Evolutionary conservation across 2,329 filamentous ascomycete species (phyloP).

Genomic region (Lasiodiplodia citricola): DNA sequence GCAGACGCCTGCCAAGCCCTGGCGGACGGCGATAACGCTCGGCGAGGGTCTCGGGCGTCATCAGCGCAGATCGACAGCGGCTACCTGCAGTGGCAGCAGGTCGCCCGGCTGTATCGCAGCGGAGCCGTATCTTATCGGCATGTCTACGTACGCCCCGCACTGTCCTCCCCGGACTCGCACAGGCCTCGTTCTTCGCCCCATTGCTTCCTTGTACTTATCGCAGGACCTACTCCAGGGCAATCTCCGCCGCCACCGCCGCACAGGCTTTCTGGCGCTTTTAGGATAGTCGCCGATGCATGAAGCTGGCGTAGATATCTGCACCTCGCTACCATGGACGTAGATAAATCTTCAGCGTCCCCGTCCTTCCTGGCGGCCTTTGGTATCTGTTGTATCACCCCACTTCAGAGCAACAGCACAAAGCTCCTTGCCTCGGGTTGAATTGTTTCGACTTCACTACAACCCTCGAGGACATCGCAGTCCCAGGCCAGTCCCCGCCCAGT

Average conservation of each 20-base stretch:
- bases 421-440: no score
- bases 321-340: not conserved
- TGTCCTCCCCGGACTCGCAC: not conserved
- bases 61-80: conserved; percentile 1
- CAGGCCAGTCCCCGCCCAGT: not conserved
- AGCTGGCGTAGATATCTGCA: not conserved
- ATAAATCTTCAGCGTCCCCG: not conserved
- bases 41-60: conserved; percentile 12
- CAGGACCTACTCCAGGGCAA: not conserved
- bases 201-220: not conserved
- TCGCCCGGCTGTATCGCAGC: not conserved
- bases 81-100: not conserved
- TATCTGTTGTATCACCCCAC: no score
- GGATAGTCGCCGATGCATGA: not conserved
- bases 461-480: no score
- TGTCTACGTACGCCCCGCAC: not conserved
- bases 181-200: not conserved
- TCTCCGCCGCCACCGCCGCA: not conserved
- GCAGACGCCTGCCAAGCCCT: conserved; percentile 8
- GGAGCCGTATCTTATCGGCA: conserved; percentile 20
- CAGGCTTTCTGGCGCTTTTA: not conserved
- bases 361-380: not conserved
- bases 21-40: conserved; percentile 2
- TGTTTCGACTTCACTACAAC: not conserved
- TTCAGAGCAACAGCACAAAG: no score